These are phyloP conservation scores for Diophrys sp. DNA, from an alignment of 73 alveolate genomes.

Conservation along the genomic window DNA sequence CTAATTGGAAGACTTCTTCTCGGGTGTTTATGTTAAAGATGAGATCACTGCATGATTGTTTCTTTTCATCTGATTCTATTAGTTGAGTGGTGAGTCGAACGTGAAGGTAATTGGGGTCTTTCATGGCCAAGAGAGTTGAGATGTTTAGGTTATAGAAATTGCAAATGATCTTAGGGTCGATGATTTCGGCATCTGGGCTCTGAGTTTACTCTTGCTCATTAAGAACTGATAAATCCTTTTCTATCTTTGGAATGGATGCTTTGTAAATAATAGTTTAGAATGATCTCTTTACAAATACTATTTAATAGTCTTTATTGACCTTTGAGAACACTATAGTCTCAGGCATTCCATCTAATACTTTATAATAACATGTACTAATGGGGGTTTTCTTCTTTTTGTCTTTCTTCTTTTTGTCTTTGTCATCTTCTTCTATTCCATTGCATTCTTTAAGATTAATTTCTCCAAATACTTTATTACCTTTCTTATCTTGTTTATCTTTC, in stretches of 20 bases:
- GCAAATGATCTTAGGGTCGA: too few species aligned
- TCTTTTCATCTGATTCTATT: background rate
- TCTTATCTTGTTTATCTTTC: too few species aligned
- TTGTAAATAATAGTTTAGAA: background rate
- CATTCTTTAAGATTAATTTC: too few species aligned
- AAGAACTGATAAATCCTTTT: too few species aligned
- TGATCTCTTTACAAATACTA: background rate
- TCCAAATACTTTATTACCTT: too few species aligned
- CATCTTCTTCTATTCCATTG: too few species aligned
- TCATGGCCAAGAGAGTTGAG: background rate
- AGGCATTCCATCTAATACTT: too few species aligned
- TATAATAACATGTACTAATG: too few species aligned
- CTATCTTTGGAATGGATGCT: too few species aligned
- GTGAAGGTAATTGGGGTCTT: background rate
- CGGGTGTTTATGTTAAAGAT: background rate
- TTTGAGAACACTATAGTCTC: too few species aligned
- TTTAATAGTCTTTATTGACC: background rate
- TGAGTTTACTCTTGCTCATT: background rate
- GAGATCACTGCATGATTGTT: background rate
- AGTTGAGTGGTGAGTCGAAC: background rate
- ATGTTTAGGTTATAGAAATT: background rate
- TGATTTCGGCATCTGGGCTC: background rate
- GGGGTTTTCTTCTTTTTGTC: too few species aligned
- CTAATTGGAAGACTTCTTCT: background rate
- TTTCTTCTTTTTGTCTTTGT: too few species aligned